Evolutionary conservation across 2,329 filamentous ascomycete species (phyloP).

Genomic region (Cladobotryum mycophilum): DNA sequence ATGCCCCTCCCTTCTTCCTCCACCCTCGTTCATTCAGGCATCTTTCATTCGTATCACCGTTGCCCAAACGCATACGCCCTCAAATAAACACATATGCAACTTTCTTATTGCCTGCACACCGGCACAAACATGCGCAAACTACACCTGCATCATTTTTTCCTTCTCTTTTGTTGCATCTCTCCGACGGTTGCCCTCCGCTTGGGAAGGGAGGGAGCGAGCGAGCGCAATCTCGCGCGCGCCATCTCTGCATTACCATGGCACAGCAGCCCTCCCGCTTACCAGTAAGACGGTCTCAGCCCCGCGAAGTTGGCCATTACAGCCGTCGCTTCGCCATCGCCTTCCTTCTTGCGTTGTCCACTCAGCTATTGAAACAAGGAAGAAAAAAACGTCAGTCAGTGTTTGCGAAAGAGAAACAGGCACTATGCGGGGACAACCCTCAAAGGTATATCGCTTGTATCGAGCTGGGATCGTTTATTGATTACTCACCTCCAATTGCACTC

Average conservation of each 20-base stretch:
- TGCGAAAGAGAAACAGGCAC: neutral
- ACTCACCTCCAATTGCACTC: constrained; percentile 81
- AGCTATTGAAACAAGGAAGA: constrained; percentile 36
- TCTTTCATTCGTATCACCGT: constrained; percentile 15
- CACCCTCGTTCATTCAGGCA: too few relatives aligned
- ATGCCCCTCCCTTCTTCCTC: too few relatives aligned
- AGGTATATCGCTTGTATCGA: neutral
- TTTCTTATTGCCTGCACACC: too few relatives aligned
- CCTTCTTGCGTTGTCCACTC: constrained; percentile 65
- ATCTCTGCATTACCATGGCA: constrained; percentile 13
- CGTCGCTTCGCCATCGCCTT: constrained; percentile 45
- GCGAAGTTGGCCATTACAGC: constrained; percentile 49
- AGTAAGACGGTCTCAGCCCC: constrained; percentile 54
- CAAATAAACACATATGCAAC: neutral
- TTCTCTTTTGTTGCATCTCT: neutral
- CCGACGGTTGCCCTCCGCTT: neutral
- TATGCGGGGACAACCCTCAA: too few relatives aligned
- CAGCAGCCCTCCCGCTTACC: constrained; percentile 33
- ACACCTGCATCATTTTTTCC: neutral
- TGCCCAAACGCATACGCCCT: constrained; percentile 17
- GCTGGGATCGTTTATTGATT: neutral
- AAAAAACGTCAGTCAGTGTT: neutral
- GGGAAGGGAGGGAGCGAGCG: neutral
- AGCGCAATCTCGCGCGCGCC: constrained; percentile 7
- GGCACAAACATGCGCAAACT: neutral